A percentile compares a stretch with the other conserved stretches of the same genome.
These are phyloP conservation scores for Talaromyces stipitatus DNA, from an alignment of 495 filamentous ascomycete species.

Conservation along the genomic window DNA sequence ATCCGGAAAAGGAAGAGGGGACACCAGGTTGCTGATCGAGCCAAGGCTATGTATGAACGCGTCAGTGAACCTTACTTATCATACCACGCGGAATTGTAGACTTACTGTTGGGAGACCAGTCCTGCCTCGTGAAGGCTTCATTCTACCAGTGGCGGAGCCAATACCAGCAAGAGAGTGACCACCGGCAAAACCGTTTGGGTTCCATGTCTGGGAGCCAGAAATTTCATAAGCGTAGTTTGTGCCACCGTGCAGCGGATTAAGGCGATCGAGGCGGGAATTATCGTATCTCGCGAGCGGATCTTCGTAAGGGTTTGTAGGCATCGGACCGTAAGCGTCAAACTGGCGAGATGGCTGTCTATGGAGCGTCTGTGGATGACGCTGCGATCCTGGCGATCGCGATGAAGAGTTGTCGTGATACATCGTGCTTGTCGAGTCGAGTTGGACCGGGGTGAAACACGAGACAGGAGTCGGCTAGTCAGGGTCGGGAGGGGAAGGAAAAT, in stretches of 20 bases:
- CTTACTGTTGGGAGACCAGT: conserved; percentile 53
- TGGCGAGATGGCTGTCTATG: conserved; percentile 62
- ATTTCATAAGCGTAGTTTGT: conserved; percentile 52
- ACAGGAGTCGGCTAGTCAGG: no score
- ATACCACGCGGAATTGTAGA: conserved; percentile 6
- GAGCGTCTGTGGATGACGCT: conserved; percentile 57
- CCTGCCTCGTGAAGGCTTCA: conserved; percentile 48
- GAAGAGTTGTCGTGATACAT: conserved; percentile 56
- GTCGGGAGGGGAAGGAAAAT: conserved; percentile 3
- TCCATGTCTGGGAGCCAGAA: conserved; percentile 60
- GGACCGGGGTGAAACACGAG: conserved; percentile 11
- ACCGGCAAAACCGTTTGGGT: conserved; percentile 47
- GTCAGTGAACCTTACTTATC: conserved; percentile 12
- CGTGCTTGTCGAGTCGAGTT: neutral
- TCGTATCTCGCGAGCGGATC: conserved; percentile 56
- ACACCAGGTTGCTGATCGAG: conserved; percentile 51
- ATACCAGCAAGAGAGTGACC: conserved; percentile 45
- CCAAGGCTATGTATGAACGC: conserved; percentile 46
- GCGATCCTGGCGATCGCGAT: conserved; percentile 53
- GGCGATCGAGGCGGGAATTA: conserved; percentile 50
- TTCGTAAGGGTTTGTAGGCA: conserved; percentile 57
- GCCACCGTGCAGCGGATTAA: conserved; percentile 46
- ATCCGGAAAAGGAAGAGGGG: conserved; percentile 42
- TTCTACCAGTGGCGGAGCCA: conserved; percentile 46
- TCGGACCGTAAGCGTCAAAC: conserved; percentile 57